Conservation (phyloP, 768 basidiomycete species). For the Neoboletus brunneissimus region DNA sequence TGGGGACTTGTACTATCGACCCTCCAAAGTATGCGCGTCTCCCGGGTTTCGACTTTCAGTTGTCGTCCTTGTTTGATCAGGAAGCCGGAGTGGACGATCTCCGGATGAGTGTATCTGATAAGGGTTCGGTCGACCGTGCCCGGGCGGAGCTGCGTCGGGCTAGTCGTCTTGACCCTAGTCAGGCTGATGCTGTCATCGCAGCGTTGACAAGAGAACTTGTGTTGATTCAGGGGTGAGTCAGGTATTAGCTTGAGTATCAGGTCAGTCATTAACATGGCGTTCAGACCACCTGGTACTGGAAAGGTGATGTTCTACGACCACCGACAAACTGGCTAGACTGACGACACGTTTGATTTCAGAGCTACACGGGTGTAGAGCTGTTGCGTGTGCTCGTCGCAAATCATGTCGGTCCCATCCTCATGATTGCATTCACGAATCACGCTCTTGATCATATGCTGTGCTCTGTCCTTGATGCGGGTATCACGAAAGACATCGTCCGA, state of each 20-base stretch:
- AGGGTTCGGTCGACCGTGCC: slow-evolving; percentile 44
- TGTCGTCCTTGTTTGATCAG: slow-evolving; percentile 50
- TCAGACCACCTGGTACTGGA: slow-evolving; percentile 75
- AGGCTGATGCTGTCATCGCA: slow-evolving; percentile 66
- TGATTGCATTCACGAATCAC: slow-evolving; percentile 75
- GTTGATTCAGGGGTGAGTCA: slow-evolving; percentile 67
- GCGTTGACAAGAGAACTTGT: slow-evolving; percentile 57
- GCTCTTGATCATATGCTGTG: slow-evolving; percentile 72
- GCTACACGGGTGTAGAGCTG: slow-evolving; percentile 67
- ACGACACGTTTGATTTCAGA: slow-evolving; percentile 33
- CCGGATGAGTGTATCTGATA: slow-evolving; percentile 41
- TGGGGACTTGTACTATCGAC: slow-evolving; percentile 37
- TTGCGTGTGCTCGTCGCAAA: slow-evolving; percentile 61
- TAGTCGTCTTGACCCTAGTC: slow-evolving; percentile 66
- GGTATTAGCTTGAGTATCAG: neutral
- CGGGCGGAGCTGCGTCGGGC: slow-evolving; percentile 41
- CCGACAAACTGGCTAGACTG: neutral
- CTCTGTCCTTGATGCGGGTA: slow-evolving; percentile 60
- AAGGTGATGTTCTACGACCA: slow-evolving; percentile 42
- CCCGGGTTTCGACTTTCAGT: slow-evolving; percentile 56
- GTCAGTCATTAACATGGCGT: neutral
- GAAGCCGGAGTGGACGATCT: slow-evolving; percentile 40
- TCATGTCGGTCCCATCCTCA: slow-evolving; percentile 49
- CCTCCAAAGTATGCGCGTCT: slow-evolving; percentile 54
- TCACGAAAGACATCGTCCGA: slow-evolving; percentile 63